Evolutionary conservation across 2,329 filamentous ascomycete genomes (phyloP).

Genomic region (Hypomyces perniciosus): DNA sequence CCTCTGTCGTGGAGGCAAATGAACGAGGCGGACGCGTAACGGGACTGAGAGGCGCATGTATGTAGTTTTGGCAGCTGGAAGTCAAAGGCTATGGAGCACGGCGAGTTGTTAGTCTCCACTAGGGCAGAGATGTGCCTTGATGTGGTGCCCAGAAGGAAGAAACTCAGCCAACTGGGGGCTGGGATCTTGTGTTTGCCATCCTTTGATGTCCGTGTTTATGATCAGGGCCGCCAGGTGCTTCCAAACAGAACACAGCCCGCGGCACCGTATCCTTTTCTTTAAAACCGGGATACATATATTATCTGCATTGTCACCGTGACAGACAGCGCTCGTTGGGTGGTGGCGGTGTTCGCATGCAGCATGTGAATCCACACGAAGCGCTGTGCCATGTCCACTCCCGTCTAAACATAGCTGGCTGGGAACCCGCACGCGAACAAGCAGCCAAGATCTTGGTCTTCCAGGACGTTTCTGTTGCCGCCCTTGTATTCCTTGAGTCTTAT

Average conservation of each 20-base stretch:
- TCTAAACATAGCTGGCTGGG: conserved; percentile 4
- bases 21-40: not conserved
- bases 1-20: not conserved
- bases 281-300: too few relatives aligned
- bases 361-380: not conserved
- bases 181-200: too few relatives aligned
- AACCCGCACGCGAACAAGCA: not conserved
- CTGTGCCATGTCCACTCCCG: not conserved
- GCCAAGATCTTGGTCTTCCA: not conserved
- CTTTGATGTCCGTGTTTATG: too few relatives aligned
- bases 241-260: too few relatives aligned
- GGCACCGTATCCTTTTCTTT: too few relatives aligned
- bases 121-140: too few relatives aligned
- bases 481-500: conserved; percentile 8
- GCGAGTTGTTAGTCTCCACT: too few relatives aligned
- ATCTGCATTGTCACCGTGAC: not conserved
- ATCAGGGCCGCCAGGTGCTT: too few relatives aligned
- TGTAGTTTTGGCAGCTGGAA: not conserved
- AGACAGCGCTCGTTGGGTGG: not conserved
- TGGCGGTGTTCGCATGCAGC: not conserved
- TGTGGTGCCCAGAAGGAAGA: too few relatives aligned
- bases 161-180: too few relatives aligned
- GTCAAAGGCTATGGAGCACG: not conserved
- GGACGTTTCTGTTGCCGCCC: conserved; percentile 4
- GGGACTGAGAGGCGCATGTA: not conserved